Base-by-base conservation (phyloP, 768 basidiomycete genomes). In the Suillus subaureus region DNA sequence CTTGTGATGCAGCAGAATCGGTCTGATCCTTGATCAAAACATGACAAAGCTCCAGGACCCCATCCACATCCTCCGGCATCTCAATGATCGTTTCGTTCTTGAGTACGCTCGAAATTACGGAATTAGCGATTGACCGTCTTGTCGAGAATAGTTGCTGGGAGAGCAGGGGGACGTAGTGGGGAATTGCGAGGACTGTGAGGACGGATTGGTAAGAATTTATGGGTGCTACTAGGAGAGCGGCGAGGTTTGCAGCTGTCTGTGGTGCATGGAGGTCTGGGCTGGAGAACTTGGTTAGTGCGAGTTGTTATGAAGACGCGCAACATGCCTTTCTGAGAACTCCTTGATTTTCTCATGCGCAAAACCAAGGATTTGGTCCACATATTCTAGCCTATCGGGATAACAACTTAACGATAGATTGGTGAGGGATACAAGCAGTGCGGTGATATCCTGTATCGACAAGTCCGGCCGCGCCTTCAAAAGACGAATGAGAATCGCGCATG, bases 31-130 rank as follows among this genome's bases (percentile, higher is more conserved):
- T 90, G 69, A 98, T 93, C 55, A 98, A 81, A 1, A 98, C 96
- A 71, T 94, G 90, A 73, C 96, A 97, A 31, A 99, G 80, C 65
- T 96, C 94, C 35, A 99, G 83, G 4, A 99, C 91, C 11, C 96
- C 97, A 66, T 93, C 87, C 7, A 98, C 97, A 69, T 99, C 97
- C 69, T 97, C 96, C 0, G 93, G 92, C 0, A 89, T 87, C 75
- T 99, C 96, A 66, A 99, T 90, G 37, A 96, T 83, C 3, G 97
- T 99, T 75, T 97, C 96, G 75, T 97, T 98, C 83, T 97, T 97
- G 58, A 99, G 85, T 0, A 99, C 92, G 11, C 91, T 94, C 3
- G 95, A 94, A 40, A 99, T 90, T 68, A 99, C 88, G 5, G 96
- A 94, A 74, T 99, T 97, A 0, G 96, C 94, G 51, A 99, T 94